These are phyloP conservation scores for Metschnikowia amazonensis DNA, from an alignment of 805 yeast species.

Conservation along the genomic window DNA sequence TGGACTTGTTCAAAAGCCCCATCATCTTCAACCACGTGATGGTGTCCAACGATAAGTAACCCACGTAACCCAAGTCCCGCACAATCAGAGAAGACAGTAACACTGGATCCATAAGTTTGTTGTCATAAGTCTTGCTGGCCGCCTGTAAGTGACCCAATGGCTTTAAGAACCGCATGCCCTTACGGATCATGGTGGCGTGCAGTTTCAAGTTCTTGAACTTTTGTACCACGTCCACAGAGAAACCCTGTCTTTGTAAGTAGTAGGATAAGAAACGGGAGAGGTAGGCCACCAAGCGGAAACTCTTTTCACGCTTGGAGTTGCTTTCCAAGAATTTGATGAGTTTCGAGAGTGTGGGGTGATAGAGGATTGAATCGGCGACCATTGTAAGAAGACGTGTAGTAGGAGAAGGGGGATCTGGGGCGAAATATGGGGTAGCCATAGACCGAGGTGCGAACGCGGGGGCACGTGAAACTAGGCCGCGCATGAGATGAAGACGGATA, in stretches of 20 bases:
- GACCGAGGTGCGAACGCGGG: neutral
- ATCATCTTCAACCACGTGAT: conserved; percentile 57
- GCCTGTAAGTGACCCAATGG: conserved; percentile 69
- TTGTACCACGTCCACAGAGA: conserved; percentile 42
- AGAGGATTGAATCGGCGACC: conserved; percentile 66
- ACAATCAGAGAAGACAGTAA: conserved; percentile 49
- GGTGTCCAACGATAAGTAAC: conserved; percentile 61
- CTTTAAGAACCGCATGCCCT: conserved; percentile 79
- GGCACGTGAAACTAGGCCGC: too few relatives aligned
- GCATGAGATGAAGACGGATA: too few relatives aligned
- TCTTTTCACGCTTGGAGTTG: conserved; percentile 75
- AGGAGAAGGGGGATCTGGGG: too few relatives aligned
- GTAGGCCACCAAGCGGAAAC: conserved; percentile 76
- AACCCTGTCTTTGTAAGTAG: conserved; percentile 56
- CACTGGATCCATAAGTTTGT: conserved; percentile 63
- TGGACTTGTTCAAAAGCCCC: conserved; percentile 49
- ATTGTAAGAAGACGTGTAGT: conserved; percentile 27
- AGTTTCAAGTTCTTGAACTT: conserved; percentile 54
- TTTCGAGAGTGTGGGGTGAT: conserved; percentile 69
- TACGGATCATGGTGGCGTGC: conserved; percentile 69
- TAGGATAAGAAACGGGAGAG: conserved; percentile 68
- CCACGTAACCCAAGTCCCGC: conserved; percentile 59
- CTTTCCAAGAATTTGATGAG: conserved; percentile 61
- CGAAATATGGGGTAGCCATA: conserved; percentile 2
- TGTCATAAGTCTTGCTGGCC: conserved; percentile 64